A percentile compares a stretch with the other conserved stretches of the same genome.
Conservation (phyloP, 768 basidiomycete genomes). For the Tylopilus balloui region DNA sequence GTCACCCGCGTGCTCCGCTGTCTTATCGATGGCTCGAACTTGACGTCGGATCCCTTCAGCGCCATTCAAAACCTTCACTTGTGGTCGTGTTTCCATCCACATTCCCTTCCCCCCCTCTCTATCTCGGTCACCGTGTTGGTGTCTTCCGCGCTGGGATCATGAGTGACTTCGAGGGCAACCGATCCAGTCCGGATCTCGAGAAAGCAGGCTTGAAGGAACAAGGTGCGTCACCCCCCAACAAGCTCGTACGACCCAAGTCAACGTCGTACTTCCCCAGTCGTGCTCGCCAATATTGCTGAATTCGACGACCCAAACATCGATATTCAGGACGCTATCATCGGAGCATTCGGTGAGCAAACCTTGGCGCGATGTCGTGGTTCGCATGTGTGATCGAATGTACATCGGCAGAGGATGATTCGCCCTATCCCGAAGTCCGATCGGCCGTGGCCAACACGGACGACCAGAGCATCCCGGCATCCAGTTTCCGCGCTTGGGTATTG, state of each 20-base stretch:
- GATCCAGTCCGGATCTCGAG: constrained; percentile 8
- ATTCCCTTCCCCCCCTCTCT: not conserved
- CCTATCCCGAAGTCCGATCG: constrained; percentile 79
- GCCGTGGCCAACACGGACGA: constrained; percentile 75
- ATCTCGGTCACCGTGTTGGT: not conserved
- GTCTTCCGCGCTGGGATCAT: constrained; percentile 8
- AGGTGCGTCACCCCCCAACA: not conserved
- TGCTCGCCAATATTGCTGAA: constrained; percentile 7
- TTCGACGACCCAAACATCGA: constrained; percentile 40
- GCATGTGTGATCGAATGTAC: constrained; percentile 10
- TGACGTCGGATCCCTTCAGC: not conserved
- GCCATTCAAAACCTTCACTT: not conserved
- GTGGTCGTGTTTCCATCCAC: not conserved
- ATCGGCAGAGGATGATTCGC: constrained; percentile 62
- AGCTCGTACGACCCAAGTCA: not conserved
- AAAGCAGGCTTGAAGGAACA: constrained; percentile 8
- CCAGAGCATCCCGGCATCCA: constrained; percentile 54
- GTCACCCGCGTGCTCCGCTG: not conserved
- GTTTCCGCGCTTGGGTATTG: constrained; percentile 57
- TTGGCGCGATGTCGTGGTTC: not conserved
- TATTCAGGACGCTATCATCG: constrained; percentile 10
- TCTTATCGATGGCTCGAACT: not conserved
- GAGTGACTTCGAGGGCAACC: not conserved
- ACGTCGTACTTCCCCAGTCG: not conserved
- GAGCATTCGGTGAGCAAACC: constrained; percentile 14